A percentile compares a stretch with the other conserved stretches of the same genome.
phyloP scores from a whole-genome alignment of 179 eudicot species.

The Amaranthus tricolor region DNA sequence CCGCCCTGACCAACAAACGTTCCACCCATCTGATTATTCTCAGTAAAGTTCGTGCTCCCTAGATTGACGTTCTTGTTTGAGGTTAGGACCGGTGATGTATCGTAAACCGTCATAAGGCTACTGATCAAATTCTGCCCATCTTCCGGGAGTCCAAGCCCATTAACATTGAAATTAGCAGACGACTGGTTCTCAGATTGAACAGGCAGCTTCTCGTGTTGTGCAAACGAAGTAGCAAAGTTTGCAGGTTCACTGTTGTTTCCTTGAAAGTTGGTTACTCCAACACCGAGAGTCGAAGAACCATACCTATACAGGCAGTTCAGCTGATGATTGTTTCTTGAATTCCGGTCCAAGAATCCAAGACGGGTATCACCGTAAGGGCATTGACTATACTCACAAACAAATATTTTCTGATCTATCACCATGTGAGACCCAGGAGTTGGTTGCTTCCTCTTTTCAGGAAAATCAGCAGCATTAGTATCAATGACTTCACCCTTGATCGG shows the following conservation, averaged over 20 bases:
- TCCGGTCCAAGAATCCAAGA: slow-evolving; percentile 37
- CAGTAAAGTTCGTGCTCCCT: slow-evolving; percentile 2
- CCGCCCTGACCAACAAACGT: slow-evolving; percentile 19
- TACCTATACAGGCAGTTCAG: slow-evolving; percentile 29
- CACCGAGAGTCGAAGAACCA: slow-evolving; percentile 24
- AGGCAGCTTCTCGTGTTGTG: slow-evolving; percentile 24
- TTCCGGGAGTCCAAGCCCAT: slow-evolving; percentile 34
- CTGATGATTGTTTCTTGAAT: slow-evolving; percentile 39
- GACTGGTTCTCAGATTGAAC: slow-evolving; percentile 27
- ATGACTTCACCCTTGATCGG: slow-evolving; percentile 33
- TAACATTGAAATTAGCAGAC: slow-evolving; percentile 23
- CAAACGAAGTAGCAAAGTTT: slow-evolving; percentile 21
- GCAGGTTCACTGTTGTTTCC: slow-evolving; percentile 15
- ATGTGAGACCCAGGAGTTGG: slow-evolving; percentile 23
- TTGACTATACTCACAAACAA: slow-evolving; percentile 29
- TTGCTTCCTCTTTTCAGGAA: slow-evolving; percentile 32
- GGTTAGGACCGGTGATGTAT: not conserved
- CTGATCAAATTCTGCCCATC: slow-evolving; percentile 38
- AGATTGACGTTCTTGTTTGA: slow-evolving; percentile 22
- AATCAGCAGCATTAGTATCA: slow-evolving; percentile 22
- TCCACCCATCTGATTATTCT: slow-evolving; percentile 17
- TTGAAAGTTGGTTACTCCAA: slow-evolving; percentile 24
- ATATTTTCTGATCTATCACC: slow-evolving; percentile 24
- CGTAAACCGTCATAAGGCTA: slow-evolving; percentile 33
- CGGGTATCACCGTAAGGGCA: slow-evolving; percentile 34